Evolutionary conservation across 495 filamentous ascomycete genomes (phyloP).

Genomic region (Geoglossum glabrum): DNA sequence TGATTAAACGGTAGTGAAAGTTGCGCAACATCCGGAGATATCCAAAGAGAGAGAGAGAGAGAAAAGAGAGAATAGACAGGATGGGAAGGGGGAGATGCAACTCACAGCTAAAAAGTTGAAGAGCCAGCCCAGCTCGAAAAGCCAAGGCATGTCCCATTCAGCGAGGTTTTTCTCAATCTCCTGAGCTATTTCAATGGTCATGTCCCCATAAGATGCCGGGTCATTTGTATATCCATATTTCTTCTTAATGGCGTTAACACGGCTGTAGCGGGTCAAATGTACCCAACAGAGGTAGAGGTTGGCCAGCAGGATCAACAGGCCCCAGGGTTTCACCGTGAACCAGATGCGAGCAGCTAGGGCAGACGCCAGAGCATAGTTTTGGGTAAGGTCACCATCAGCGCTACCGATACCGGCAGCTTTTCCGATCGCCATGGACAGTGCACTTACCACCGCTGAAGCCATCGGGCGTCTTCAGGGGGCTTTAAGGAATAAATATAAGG

Average conservation of each 20-base stretch:
- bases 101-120: slow-evolving; percentile 14
- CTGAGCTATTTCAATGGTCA: slow-evolving; percentile 13
- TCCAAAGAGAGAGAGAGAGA: not conserved
- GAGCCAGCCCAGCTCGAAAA: slow-evolving; percentile 14
- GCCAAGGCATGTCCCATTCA: slow-evolving; percentile 12
- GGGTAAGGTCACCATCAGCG: too few species aligned
- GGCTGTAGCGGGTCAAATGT: slow-evolving; percentile 3
- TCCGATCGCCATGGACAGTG: not conserved
- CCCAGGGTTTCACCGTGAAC: not conserved
- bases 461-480: not conserved
- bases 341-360: not conserved
- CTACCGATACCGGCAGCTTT: not conserved
- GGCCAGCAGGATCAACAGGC: not conserved
- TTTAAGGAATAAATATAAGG: not conserved
- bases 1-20: too few species aligned
- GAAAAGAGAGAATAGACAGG: not conserved
- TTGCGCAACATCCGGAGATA: too few species aligned
- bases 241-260: slow-evolving; percentile 11
- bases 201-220: slow-evolving; percentile 7
- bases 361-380: too few species aligned
- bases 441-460: not conserved
- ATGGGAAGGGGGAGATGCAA: not conserved
- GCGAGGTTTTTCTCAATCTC: slow-evolving; percentile 12
- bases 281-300: not conserved
- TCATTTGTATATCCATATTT: slow-evolving; percentile 12